Evolutionary conservation across 1,139 yeast species (phyloP).

Genomic region (Suhomyces bokatorum): DNA sequence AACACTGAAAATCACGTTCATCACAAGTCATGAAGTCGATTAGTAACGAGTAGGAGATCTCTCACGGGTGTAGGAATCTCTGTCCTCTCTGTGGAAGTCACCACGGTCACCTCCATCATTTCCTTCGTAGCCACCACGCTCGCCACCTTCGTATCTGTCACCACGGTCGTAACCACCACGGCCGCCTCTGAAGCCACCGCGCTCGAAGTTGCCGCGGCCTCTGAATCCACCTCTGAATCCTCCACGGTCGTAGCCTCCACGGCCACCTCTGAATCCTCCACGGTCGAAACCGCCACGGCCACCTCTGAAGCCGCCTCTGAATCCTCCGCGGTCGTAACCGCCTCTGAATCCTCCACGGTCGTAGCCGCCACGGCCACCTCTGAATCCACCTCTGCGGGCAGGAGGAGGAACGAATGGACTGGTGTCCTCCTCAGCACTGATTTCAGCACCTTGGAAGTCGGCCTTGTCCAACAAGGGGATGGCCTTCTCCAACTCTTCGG

Average conservation of each 20-base stretch:
- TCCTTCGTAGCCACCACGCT: constrained; percentile 26
- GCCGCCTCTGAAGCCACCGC: constrained; percentile 30
- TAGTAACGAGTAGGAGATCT: constrained; percentile 61
- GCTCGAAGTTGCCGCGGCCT: constrained; percentile 30
- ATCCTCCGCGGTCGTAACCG: constrained; percentile 35
- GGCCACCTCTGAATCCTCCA: constrained; percentile 22
- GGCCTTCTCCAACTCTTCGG: constrained; percentile 72
- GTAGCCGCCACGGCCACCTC: constrained; percentile 43
- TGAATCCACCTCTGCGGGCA: constrained; percentile 55
- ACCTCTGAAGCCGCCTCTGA: constrained; percentile 39
- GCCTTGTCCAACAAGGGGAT: constrained; percentile 67
- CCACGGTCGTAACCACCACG: constrained; percentile 40
- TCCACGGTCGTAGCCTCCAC: constrained; percentile 24
- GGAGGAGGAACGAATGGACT: constrained; percentile 73
- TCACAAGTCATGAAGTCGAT: constrained; percentile 9
- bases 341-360: constrained; percentile 29
- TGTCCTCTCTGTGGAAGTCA: constrained; percentile 36
- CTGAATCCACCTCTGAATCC: constrained; percentile 43
- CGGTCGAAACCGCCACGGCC: constrained; percentile 26
- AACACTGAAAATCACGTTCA: constrained; percentile 8
- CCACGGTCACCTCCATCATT: constrained; percentile 41
- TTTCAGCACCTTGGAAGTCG: constrained; percentile 65
- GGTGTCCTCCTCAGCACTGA: constrained; percentile 77
- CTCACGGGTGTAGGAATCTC: constrained; percentile 53
- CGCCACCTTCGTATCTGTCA: constrained; percentile 36